Base-by-base conservation (phyloP, 2,329 filamentous ascomycete species). In the Colletotrichum euphorbiae region DNA sequence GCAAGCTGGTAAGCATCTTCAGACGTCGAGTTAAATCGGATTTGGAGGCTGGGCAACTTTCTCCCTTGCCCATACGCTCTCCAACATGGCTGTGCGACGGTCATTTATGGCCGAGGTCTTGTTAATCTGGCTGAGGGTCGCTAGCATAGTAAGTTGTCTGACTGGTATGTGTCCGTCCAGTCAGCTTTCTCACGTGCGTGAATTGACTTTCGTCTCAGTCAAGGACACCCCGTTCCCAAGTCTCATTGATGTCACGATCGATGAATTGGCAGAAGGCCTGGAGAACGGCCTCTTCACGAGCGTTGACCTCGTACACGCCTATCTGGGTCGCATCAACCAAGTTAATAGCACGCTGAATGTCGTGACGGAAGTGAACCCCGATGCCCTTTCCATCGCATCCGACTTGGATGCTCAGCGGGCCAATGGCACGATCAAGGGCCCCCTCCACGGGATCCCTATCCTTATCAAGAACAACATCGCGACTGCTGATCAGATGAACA, bases 391-490 rank as follows among this genome's bases (percentile, higher is more conserved):
- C 7, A 76, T 78, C 19, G 80, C 80, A 13, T 56, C 67, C 1
- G 43, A 62, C 5, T 72, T 80, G 3, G 80, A 81, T 45, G 62
- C 51, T 4, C 75, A 80, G 67, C 73, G 79, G 3, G 70, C 71
- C 0, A 60, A 66, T 1, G 76, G 76, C 8, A 64, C 62, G 2
- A 43, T 75, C 13, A 65, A 73, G n/a, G 78, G 77, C 0, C 86
- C 87, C 0, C 78, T 90, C 1, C 87, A 91, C 74, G 89, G 89
- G 2, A 83, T 91, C 2, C 89, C 89, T 0, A 84, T 91, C 46
- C 77, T 91, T 3, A 83, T 91, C 77, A 91, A 91, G 77, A 86
- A 90, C 76, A 90, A 89, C 74, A 89, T 90, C 67, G 88, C 85
- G 28, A 91, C 89, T 0, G 75, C 77, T 1, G 88, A 90, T 73